Conservation (phyloP, 2,329 filamentous ascomycete species). For the Lasiodiplodia gonubiensis region DNA sequence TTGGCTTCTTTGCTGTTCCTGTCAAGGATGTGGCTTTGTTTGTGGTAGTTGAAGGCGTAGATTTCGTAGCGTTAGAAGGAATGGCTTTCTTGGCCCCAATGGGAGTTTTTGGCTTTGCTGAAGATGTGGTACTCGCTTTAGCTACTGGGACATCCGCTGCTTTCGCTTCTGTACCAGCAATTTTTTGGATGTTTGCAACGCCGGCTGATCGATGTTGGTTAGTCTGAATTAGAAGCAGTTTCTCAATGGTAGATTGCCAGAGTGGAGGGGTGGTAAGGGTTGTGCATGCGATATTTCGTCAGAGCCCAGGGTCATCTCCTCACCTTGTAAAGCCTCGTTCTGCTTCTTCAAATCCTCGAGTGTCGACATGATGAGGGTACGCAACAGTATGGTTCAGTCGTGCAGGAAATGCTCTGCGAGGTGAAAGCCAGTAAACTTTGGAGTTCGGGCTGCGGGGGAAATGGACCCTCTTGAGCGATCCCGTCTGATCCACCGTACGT, state of each 20-base stretch:
- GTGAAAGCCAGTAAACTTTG: background rate
- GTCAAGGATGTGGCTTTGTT: background rate
- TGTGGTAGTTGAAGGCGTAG: slow-evolving; percentile 5
- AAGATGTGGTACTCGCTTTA: background rate
- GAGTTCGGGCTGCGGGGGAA: background rate
- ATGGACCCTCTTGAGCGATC: slow-evolving; percentile 17
- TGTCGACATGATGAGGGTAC: slow-evolving; percentile 29
- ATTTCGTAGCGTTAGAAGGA: slow-evolving; percentile 30
- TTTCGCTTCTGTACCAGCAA: slow-evolving; percentile 33
- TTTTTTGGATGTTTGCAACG: slow-evolving; percentile 39
- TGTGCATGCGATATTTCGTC: background rate
- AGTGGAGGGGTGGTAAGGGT: background rate
- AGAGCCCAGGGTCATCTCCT: slow-evolving; percentile 28
- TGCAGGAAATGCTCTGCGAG: background rate
- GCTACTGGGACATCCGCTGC: slow-evolving; percentile 32
- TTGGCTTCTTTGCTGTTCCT: slow-evolving; percentile 11
- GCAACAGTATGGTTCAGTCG: background rate
- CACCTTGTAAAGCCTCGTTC: slow-evolving; percentile 49
- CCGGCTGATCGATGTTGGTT: slow-evolving; percentile 35
- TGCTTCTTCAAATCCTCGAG: slow-evolving; percentile 50
- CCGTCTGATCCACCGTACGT: slow-evolving; percentile 14
- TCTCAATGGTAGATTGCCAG: too few species aligned
- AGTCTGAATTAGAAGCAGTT: background rate
- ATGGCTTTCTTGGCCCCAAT: slow-evolving; percentile 37
- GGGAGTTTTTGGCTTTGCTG: slow-evolving; percentile 22